These are phyloP conservation scores for Exophiala calicioides DNA, from an alignment of 2,329 filamentous ascomycete genomes.

Conservation along the genomic window DNA sequence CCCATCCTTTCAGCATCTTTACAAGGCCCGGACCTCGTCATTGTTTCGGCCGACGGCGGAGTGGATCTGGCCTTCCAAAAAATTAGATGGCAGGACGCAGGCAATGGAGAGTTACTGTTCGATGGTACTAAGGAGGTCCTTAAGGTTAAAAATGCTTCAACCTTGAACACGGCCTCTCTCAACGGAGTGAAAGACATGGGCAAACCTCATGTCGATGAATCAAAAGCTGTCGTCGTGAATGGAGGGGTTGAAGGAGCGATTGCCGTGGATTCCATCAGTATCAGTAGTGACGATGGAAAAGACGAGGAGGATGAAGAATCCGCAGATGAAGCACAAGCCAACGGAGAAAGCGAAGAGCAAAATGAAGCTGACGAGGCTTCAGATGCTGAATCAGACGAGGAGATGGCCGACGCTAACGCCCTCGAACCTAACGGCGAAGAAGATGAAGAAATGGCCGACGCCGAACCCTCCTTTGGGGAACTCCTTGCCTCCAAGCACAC, in stretches of 20 bases:
- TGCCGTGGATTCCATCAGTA: conserved; percentile 46
- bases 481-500: conserved; percentile 66
- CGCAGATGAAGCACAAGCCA: conserved; percentile 6
- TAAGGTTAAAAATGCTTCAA: conserved; percentile 45
- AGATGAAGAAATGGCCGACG: conserved; percentile 39
- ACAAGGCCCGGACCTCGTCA: conserved; percentile 47
- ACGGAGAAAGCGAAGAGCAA: background rate
- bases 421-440: conserved; percentile 37
- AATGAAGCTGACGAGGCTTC: conserved; percentile 4
- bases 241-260: conserved; percentile 40
- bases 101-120: conserved; percentile 45
- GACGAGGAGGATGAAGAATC: conserved; percentile 27
- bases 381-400: conserved; percentile 35
- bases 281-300: conserved; percentile 48
- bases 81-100: conserved; percentile 49
- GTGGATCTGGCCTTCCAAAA: conserved; percentile 53
- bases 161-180: conserved; percentile 50
- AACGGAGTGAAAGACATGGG: conserved; percentile 55
- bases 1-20: conserved; percentile 48
- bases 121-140: conserved; percentile 48
- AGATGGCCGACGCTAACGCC: conserved; percentile 37
- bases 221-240: conserved; percentile 54
- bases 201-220: conserved; percentile 59
- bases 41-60: conserved; percentile 53
- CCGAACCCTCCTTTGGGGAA: conserved; percentile 79